phyloP scores from a whole-genome alignment of 2,329 filamentous ascomycete species.

The Aspergillus fumigatiaffinis region DNA sequence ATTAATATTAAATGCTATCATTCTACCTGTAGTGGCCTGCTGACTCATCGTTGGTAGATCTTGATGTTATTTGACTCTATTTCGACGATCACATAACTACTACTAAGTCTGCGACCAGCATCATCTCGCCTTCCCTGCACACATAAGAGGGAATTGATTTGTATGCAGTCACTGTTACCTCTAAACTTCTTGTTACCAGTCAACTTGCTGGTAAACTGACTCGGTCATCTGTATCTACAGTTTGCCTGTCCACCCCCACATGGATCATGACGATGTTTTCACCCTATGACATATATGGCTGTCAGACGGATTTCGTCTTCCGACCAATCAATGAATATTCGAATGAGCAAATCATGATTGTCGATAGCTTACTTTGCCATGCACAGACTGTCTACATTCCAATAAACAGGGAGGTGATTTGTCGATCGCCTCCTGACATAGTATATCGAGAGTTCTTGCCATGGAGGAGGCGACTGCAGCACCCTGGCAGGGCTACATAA shows the following conservation, averaged over 20 bases:
- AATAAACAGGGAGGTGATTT: not conserved
- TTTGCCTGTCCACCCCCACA: not conserved
- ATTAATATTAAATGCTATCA: too few relatives aligned
- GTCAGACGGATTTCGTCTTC: not conserved
- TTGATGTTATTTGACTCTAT: not conserved
- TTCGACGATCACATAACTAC: not conserved
- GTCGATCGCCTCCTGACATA: not conserved
- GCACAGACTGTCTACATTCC: not conserved
- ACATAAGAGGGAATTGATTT: not conserved
- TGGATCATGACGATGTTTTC: not conserved
- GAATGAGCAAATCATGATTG: not conserved
- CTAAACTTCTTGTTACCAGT: not conserved
- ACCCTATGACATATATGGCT: not conserved
- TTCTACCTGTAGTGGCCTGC: too few relatives aligned
- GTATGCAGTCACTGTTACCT: not conserved
- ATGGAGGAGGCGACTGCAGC: not conserved
- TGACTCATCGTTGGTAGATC: too few relatives aligned
- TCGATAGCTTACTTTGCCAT: not conserved
- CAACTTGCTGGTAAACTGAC: too few relatives aligned
- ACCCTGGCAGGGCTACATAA: not conserved
- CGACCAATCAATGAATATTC: not conserved
- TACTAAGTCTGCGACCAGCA: too few relatives aligned
- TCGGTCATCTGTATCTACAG: too few relatives aligned
- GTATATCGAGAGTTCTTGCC: not conserved
- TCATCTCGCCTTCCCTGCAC: too few relatives aligned